phyloP scores from a whole-genome alignment of 371 early-diverging fungal genomes.

The Batkoa obscura region DNA sequence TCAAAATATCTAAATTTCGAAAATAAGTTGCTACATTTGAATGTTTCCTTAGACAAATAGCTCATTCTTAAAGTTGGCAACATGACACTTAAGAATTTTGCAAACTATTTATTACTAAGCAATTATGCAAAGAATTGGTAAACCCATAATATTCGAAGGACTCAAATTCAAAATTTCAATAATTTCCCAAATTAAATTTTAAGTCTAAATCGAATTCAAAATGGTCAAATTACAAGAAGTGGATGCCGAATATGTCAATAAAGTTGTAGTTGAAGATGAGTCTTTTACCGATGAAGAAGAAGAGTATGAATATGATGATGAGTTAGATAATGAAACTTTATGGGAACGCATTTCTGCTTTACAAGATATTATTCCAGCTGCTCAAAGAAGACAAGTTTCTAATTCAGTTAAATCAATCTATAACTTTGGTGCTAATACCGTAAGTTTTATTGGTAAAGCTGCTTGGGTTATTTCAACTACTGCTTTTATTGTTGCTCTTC shows the following conservation, averaged over 20 bases:
- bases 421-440: constrained; percentile 30
- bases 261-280: constrained; percentile 1
- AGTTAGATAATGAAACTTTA: constrained; percentile 15
- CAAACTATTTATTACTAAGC: too few relatives aligned
- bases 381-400: constrained; percentile 35
- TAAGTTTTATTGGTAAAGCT: constrained; percentile 42
- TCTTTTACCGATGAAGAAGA: not conserved
- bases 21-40: too few relatives aligned
- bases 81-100: too few relatives aligned
- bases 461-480: constrained; percentile 68
- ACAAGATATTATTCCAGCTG: constrained; percentile 50
- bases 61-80: too few relatives aligned
- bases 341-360: constrained; percentile 51
- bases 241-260: constrained; percentile 1
- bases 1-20: too few relatives aligned
- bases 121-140: too few relatives aligned
- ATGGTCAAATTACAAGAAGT: constrained; percentile 4
- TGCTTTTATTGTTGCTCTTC: constrained; percentile 51
- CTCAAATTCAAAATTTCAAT: too few relatives aligned
- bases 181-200: too few relatives aligned
- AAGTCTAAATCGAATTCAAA: not conserved
- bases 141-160: too few relatives aligned
- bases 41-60: too few relatives aligned
- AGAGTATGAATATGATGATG: constrained; percentile 13
- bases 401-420: constrained; percentile 24